Base-by-base conservation (phyloP, 805 yeast species). In the Saccharomycopsis guyanensis region DNA sequence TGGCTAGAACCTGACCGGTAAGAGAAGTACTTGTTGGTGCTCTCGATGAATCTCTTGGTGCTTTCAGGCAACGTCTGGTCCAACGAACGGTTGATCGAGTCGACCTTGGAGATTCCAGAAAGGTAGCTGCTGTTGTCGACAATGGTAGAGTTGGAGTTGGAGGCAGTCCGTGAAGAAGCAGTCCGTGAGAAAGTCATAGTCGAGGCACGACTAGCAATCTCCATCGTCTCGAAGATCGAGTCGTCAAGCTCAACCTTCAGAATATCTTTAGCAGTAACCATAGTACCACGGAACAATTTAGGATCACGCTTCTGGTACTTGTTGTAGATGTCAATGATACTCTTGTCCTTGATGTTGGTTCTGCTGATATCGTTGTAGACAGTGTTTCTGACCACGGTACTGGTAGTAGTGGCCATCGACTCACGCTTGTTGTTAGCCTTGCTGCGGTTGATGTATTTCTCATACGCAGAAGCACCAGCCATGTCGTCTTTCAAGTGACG, bases 321-420 rank as follows among this genome's bases (percentile, higher is more conserved):
- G 20, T 50, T 42, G 29, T 50, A 50, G 16, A 50, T 50, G 15
- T 50, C 53, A 20, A 50, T 47, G 29, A 50, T 50, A 34, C 53
- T 50, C 24, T 45, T 40, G 3, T 38, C 47, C 4, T 25, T 18
- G 27, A 19, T 24, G 32, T 37, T 18, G 5, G 15, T 37, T 5
- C 33, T 29, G 10, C 40, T 13, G n/a, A 48, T 48, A 1, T 48
- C 44, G 24, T 44, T 29, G 23, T 38, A 48, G 7, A 48, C 51
- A 5, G 40, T 36, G 13, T 45, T 36, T 18, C 51, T 25, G 12
- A 45, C 45, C 18, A 44, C 47, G 10, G 53, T 43, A 8, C 48
- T 47, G 5, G 53, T 40, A 19, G 19, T 15, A n/a, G n/a, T n/a
- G n/a, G n/a, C n/a, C n/a, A n/a, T n/a, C 38, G 12, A 31, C 15